A percentile compares a stretch with the other conserved stretches of the same genome.
These are phyloP conservation scores for Musa beccarii DNA, from an alignment of 176 grass and related monocot species.

Conservation along the genomic window DNA sequence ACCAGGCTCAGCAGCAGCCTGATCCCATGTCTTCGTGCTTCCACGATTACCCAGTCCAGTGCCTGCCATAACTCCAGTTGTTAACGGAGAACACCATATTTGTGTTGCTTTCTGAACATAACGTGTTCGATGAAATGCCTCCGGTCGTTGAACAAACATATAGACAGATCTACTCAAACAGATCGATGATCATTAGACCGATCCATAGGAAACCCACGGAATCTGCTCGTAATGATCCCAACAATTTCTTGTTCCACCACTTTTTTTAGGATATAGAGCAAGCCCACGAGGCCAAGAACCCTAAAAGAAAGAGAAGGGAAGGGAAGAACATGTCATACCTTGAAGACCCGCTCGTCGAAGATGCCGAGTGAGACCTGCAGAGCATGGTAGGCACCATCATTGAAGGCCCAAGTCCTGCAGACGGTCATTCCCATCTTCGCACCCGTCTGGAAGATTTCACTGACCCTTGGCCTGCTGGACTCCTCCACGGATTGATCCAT, in stretches of 20 bases:
- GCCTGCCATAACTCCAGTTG: conserved; percentile 23
- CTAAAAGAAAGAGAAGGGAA: neutral
- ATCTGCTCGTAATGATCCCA: too few relatives aligned
- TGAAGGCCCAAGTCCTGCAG: conserved; percentile 96
- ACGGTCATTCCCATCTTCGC: conserved; percentile 80
- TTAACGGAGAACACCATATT: too few relatives aligned
- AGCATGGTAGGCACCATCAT: conserved; percentile 89
- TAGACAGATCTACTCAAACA: too few relatives aligned
- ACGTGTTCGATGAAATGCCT: too few relatives aligned
- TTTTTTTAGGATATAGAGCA: too few relatives aligned
- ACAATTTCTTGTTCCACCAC: too few relatives aligned
- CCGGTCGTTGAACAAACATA: too few relatives aligned
- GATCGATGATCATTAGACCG: too few relatives aligned
- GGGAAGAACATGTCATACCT: conserved; percentile 21
- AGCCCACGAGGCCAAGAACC: neutral
- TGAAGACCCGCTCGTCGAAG: conserved; percentile 87
- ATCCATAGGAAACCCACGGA: too few relatives aligned
- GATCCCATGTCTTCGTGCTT: conserved; percentile 64
- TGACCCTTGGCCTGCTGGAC: conserved; percentile 39
- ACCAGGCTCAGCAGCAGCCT: conserved; percentile 68
- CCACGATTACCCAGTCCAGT: conserved; percentile 68
- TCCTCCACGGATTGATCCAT: conserved; percentile 85
- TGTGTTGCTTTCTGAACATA: too few relatives aligned
- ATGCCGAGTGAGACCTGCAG: conserved; percentile 68
- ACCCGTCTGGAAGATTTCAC: conserved; percentile 42